Evolutionary conservation across 495 filamentous ascomycete genomes (phyloP).

Genomic region (Aspergillus cavernicola): DNA sequence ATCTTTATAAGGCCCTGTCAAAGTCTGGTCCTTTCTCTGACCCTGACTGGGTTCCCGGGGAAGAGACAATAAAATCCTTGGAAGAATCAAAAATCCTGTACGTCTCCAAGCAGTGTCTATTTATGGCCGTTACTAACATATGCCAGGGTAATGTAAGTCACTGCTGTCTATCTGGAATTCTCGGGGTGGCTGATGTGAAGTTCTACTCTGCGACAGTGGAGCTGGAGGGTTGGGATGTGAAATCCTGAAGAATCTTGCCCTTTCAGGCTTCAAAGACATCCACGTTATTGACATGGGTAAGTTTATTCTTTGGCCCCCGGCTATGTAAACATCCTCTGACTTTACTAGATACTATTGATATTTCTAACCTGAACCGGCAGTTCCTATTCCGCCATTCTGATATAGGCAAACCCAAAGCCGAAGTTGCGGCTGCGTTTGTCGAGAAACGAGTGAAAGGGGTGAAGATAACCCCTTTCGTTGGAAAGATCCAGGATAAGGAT

Average conservation of each 20-base stretch:
- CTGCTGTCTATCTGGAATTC: neutral
- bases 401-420: slow-evolving; percentile 91
- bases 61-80: slow-evolving; percentile 55
- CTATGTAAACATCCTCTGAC: slow-evolving; percentile 15
- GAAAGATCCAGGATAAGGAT: slow-evolving; percentile 95
- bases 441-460: slow-evolving; percentile 83
- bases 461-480: slow-evolving; percentile 87
- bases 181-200: slow-evolving; percentile 9
- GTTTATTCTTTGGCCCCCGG: neutral
- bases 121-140: slow-evolving; percentile 22
- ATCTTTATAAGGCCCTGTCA: slow-evolving; percentile 73
- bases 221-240: slow-evolving; percentile 96
- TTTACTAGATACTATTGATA: slow-evolving; percentile 82
- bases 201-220: slow-evolving; percentile 52
- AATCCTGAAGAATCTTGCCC: slow-evolving; percentile 91
- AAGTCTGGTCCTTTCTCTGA: slow-evolving; percentile 77
- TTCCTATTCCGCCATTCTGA: slow-evolving; percentile 93
- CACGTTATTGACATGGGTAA: slow-evolving; percentile 98
- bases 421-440: slow-evolving; percentile 88
- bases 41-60: slow-evolving; percentile 61
- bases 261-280: slow-evolving; percentile 94
- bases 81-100: slow-evolving; percentile 69
- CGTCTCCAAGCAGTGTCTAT: slow-evolving; percentile 23
- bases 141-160: slow-evolving; percentile 36
- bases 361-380: slow-evolving; percentile 96